phyloP scores from a whole-genome alignment of 306 rosid species.

The Trifolium subterraneum region DNA sequence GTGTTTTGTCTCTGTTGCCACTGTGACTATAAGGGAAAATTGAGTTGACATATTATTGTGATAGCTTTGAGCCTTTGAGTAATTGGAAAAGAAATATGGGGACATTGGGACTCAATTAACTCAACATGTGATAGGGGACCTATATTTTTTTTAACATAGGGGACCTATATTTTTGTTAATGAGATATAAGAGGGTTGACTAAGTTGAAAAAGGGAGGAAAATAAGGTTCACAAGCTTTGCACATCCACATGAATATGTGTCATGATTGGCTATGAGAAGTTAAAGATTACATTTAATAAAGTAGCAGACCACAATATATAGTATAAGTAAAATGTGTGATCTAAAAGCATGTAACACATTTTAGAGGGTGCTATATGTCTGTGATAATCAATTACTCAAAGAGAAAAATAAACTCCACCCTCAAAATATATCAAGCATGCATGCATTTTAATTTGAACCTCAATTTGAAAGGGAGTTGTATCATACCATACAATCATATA shows the following conservation, averaged over 20 bases:
- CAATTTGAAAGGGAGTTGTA: slow-evolving; percentile 4
- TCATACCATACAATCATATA: background rate
- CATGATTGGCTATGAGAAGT: slow-evolving; percentile 42
- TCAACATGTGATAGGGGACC: slow-evolving; percentile 26
- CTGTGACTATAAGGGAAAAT: background rate
- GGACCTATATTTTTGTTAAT: slow-evolving; percentile 14
- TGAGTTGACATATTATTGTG: slow-evolving; percentile 1
- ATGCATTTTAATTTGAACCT: slow-evolving; percentile 16
- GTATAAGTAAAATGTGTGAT: slow-evolving; percentile 7
- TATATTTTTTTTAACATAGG: slow-evolving; percentile 25
- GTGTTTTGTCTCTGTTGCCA: slow-evolving; percentile 25
- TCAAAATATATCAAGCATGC: slow-evolving; percentile 30
- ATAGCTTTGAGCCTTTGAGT: slow-evolving; percentile 23
- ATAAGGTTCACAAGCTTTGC: slow-evolving; percentile 34
- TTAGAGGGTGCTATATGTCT: slow-evolving; percentile 14
- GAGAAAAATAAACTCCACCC: background rate
- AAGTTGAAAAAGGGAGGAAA: slow-evolving; percentile 7
- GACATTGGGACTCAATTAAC: background rate
- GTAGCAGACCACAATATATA: slow-evolving; percentile 38
- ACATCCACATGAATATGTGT: slow-evolving; percentile 38
- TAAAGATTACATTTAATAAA: slow-evolving; percentile 36
- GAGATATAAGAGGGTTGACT: slow-evolving; percentile 10
- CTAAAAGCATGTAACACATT: slow-evolving; percentile 20
- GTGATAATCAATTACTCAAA: slow-evolving; percentile 19
- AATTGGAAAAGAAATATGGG: slow-evolving; percentile 17